Conservation (phyloP, 768 basidiomycete genomes). For the Chiua virens region DNA sequence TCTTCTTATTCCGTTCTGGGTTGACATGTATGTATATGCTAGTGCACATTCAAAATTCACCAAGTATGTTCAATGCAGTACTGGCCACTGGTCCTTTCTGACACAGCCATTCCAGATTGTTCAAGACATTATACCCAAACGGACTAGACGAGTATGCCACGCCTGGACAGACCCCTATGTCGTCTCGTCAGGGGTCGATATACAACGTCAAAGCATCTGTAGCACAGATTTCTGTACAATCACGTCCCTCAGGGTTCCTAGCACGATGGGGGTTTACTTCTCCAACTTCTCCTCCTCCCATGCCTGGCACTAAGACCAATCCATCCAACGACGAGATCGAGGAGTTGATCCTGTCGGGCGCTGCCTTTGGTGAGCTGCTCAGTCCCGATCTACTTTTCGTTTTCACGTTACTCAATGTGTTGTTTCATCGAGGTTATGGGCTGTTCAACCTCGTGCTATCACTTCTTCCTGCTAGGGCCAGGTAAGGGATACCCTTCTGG, state of each 20-base stretch:
- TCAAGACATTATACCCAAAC: constrained; percentile 64
- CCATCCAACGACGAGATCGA: constrained; percentile 59
- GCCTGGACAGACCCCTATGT: constrained; percentile 33
- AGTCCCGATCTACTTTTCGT: background rate
- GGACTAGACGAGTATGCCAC: constrained; percentile 50
- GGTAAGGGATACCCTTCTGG: constrained; percentile 40
- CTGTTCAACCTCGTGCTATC: constrained; percentile 82
- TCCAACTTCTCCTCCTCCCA: constrained; percentile 12
- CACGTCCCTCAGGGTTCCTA: constrained; percentile 35
- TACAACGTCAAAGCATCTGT: constrained; percentile 13
- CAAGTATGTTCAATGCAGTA: constrained; percentile 43
- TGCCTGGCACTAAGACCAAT: constrained; percentile 17
- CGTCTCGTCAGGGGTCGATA: constrained; percentile 37
- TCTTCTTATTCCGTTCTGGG: constrained; percentile 15
- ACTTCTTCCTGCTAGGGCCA: constrained; percentile 66
- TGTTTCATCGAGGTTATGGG: constrained; percentile 43
- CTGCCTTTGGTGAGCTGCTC: constrained; percentile 65
- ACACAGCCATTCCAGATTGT: constrained; percentile 43
- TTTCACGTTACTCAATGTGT: background rate
- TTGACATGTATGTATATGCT: constrained; percentile 3
- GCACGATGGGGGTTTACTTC: constrained; percentile 33
- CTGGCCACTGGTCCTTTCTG: background rate
- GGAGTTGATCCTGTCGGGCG: constrained; percentile 70
- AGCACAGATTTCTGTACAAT: constrained; percentile 15
- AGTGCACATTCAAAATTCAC: constrained; percentile 74